Evolutionary conservation across 73 alveolate species (phyloP), one percentile per base, ranked within the genome.

Genomic region (Paramecium octaurelia): DNA sequence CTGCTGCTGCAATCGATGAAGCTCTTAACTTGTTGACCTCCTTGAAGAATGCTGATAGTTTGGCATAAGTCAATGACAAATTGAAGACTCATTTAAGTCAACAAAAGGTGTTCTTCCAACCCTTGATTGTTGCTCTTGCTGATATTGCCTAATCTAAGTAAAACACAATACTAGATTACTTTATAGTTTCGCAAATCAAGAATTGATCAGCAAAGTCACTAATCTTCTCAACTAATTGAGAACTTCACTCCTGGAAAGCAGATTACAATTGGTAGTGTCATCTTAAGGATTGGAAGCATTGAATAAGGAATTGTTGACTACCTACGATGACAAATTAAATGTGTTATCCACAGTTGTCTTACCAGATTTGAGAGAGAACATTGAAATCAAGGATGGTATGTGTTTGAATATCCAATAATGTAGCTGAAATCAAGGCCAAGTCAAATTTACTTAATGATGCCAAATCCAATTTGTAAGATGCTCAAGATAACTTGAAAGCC

Each of bases 1-100:
- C 91, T 24, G 57, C 57, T 80, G 91, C 48, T 38, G 91, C 91
- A 1, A 44, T 80, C 9, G 91, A 80, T 43, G 70, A 80, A 80
- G 91, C 73, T 0, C 16, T 80, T 24, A 43, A 80, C 24, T 4
- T 80, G 23, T 46, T 80, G 11, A 80, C 46, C 10, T 80, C 91
- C 7, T 8, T 80, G 11, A 24, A 23, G 34, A 31, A 40, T 44
- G 77, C 42, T 44, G 70, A 40, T 11, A 40, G 23, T 4, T 20
- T 80, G 24, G 76, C 16, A 3, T 10, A 48, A 46, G 42, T 27
- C 4, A 23, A 42, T 43, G 70, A 80, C 24, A 43, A 48, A 44
- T 44, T 42, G 21, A 46, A 40, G 48, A 80, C 70, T 23, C 48
- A 48, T 23, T 23, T 80, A 3, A 24, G 36, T 34, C 43, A 80